Evolutionary conservation across 495 filamentous ascomycete genomes (phyloP).

Genomic region (Tuber aestivum): DNA sequence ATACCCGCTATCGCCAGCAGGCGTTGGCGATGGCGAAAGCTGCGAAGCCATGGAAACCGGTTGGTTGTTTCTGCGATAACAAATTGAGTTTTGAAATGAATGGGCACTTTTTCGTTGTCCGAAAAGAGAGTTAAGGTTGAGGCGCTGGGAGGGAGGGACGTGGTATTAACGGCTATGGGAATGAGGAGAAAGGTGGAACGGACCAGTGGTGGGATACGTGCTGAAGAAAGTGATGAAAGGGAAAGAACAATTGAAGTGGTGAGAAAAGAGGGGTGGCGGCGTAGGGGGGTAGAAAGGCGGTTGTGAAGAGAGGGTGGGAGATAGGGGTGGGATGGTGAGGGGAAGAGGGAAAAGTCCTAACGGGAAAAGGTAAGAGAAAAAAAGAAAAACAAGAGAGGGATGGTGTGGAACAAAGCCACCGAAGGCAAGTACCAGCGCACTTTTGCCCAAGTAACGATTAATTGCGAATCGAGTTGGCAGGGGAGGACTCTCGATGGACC

Average conservation of each 20-base stretch:
- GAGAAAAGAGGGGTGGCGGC: background rate
- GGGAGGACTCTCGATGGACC: background rate
- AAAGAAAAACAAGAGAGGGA: background rate
- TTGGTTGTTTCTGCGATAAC: background rate
- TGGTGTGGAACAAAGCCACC: background rate
- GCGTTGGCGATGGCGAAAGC: background rate
- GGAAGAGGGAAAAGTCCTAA: background rate
- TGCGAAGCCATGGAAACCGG: background rate
- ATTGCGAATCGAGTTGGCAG: background rate
- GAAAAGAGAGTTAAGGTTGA: background rate
- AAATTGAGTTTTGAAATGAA: background rate
- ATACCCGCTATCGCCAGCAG: slow-evolving; percentile 1
- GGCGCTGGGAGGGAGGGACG: background rate
- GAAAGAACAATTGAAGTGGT: background rate
- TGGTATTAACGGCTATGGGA: too few species aligned
- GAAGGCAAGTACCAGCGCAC: background rate
- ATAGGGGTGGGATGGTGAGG: background rate
- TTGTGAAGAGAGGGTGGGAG: background rate
- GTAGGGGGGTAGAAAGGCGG: background rate
- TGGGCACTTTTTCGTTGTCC: background rate
- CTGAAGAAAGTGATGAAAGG: background rate
- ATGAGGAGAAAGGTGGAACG: background rate
- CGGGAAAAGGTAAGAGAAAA: background rate
- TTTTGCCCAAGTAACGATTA: background rate
- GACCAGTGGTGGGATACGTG: background rate